phyloP scores from a whole-genome alignment of 495 filamentous ascomycete genomes.

The Penicillium paxilli region DNA sequence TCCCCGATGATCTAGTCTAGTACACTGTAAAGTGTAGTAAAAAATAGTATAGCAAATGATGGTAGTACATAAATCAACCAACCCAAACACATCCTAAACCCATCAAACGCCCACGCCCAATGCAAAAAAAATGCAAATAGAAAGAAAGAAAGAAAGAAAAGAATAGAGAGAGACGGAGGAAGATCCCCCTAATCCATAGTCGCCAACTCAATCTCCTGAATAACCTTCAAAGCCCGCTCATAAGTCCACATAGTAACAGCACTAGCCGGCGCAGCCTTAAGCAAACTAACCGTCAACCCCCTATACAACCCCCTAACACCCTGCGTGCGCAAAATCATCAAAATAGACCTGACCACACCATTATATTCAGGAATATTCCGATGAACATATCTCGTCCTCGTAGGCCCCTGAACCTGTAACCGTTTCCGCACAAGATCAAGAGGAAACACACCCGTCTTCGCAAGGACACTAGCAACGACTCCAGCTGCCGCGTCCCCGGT shows the following conservation, averaged over 20 bases:
- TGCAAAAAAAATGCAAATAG: no score
- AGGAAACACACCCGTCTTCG: slow-evolving; percentile 90
- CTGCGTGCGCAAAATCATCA: slow-evolving; percentile 67
- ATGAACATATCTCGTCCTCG: slow-evolving; percentile 72
- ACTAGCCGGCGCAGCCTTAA: slow-evolving; percentile 94
- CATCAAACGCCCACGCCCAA: neutral
- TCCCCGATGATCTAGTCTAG: neutral
- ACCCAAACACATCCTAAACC: neutral
- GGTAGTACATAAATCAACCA: neutral
- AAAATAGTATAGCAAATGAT: neutral
- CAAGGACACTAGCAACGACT: slow-evolving; percentile 70
- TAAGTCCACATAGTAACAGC: slow-evolving; percentile 99
- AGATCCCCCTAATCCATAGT: slow-evolving; percentile 10
- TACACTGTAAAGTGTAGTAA: no score
- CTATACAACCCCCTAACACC: slow-evolving; percentile 82
- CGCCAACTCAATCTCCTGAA: slow-evolving; percentile 49
- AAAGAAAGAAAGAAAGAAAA: no score
- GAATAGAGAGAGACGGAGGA: no score
- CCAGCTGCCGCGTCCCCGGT: slow-evolving; percentile 81
- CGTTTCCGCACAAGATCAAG: slow-evolving; percentile 92
- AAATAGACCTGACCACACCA: slow-evolving; percentile 64
- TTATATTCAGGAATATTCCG: slow-evolving; percentile 84
- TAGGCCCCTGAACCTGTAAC: slow-evolving; percentile 94
- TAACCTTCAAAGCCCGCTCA: slow-evolving; percentile 65
- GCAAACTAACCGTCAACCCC: slow-evolving; percentile 80